Conservation (phyloP, 2,329 filamentous ascomycete genomes). For the Arthrobotrys sinensis region DNA sequence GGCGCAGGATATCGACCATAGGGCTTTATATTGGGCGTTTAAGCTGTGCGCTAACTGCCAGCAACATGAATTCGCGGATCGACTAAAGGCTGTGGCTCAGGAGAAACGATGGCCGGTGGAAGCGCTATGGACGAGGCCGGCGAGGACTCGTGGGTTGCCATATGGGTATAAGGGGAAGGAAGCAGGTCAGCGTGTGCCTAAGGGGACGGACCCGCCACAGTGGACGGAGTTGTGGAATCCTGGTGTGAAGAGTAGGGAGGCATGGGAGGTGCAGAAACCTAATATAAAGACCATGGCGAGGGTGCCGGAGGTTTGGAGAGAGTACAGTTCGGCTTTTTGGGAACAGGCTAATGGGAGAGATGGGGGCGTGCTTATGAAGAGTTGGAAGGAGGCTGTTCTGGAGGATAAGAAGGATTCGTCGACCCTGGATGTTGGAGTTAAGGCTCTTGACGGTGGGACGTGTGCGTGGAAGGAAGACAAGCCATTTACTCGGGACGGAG, state of each 20-base stretch:
- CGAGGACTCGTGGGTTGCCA: slow-evolving; percentile 33
- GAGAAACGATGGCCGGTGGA: slow-evolving; percentile 58
- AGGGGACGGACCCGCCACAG: slow-evolving; percentile 16
- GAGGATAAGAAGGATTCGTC: not conserved
- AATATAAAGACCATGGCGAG: not conserved
- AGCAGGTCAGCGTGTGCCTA: slow-evolving; percentile 35
- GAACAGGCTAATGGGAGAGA: slow-evolving; percentile 23
- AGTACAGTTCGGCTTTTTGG: slow-evolving; percentile 35
- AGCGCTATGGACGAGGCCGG: slow-evolving; percentile 39
- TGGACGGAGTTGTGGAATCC: slow-evolving; percentile 38
- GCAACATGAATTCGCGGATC: slow-evolving; percentile 42
- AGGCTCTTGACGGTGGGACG: not conserved
- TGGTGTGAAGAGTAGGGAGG: slow-evolving; percentile 1
- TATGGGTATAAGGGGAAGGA: slow-evolving; percentile 45
- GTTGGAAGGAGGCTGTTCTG: not conserved
- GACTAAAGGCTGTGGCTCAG: slow-evolving; percentile 49
- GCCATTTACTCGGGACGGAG: not conserved
- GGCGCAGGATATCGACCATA: slow-evolving; percentile 37
- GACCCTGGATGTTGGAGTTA: not conserved
- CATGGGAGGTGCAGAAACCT: not conserved
- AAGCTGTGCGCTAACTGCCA: slow-evolving; percentile 52
- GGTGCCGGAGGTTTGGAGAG: slow-evolving; percentile 35
- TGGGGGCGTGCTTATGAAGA: slow-evolving; percentile 35
- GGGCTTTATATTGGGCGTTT: slow-evolving; percentile 53
- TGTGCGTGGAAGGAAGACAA: not conserved